Evolutionary conservation across 768 basidiomycete genomes (phyloP), one percentile per base, ranked within the genome.

Genomic region (Termitomyces bulborhizus): DNA sequence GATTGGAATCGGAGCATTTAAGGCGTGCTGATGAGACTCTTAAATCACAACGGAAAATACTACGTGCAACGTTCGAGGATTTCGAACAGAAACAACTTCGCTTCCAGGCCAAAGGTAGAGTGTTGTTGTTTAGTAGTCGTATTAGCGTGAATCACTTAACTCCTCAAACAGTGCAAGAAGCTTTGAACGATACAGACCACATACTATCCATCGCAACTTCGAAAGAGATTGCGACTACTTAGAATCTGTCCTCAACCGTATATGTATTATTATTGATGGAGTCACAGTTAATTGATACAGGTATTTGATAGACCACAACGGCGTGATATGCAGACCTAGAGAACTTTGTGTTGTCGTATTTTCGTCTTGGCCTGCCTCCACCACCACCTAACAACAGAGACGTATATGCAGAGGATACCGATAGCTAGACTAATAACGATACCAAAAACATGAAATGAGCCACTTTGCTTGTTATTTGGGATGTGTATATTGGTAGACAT

Each of bases 401-500:
- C 60, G 62, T 80, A 84, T 1, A 67, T 62, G 21, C 65, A 62
- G n/a, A 80, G 66, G 36, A 86, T 73, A 13, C 78, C 27, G 26
- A 76, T 58, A 6, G 76, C 71, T 9, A 79, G 55, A 7, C 74
- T 69, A 43, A 89, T 60, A 27, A 88, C 72, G 24, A 82, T 68
- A 9, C 70, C 79, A 63, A 92, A 93, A 21, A 75, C 72, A 63
- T 77, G 73, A 66, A 71, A 79, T 13, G 73, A 72, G 13, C 73
- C 70, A 15, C 58, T 66, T 0, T 67, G 64, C 3, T 65, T 60
- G 65, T 90, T 88, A n/a, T 65, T 66, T 0, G 91, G 92, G 3
- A 90, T 60, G 4, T 58, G 66, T 42, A 86, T 61, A 63, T 97
- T 96, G 66, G 84, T 71, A 3, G 88, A 86, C 63, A 83, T 80